Base-by-base conservation (phyloP, 768 basidiomycete genomes). In the Cyclocybe cylindracea region DNA sequence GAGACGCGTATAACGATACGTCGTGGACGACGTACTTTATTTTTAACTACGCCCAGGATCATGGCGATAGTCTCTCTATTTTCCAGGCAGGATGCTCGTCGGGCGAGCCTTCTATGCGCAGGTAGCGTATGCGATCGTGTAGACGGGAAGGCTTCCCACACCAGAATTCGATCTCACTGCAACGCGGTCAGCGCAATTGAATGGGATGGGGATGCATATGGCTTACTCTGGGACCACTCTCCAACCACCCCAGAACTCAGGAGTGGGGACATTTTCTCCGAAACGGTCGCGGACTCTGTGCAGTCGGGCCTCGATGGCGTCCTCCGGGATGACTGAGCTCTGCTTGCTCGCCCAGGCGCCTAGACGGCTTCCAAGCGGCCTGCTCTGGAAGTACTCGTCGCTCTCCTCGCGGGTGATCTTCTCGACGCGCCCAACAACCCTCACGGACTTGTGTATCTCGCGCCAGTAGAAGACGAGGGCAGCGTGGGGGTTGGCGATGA, bases 211-310 rank as follows among this genome's bases (percentile, higher is more conserved):
- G 39, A 44, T 29, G 39, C 16, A 57, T 36, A 10, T 9, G 4
- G 78, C 86, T 61, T 60, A 96, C 93, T 79, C 79, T 24, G 96
- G 96, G n/a, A 98, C 77, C 33, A 98, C 79, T 59, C 96, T 79
- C 89, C 93, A 97, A 4, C 96, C 96, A 54, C 96, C 96, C 96
- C 96, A 98, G 67, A 91, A 92, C 7, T 91, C 86, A 3, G 96
- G 96, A 42, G 87, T 74, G 0, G 90, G 87, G 10, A 97, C 76
- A 29, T 84, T 75, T 9, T 77, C 73, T 13, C 74, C 75, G 62
- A 91, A 93, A 34, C 76, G 77, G 42, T 79, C 72, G 63, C 81
- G 73, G 16, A 87, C 62, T 63, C 76, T 74, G 52, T 85, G 71
- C 11, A 94, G 70, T 37, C 86, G 78, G 18, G 72, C 73, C 44